Evolutionary conservation across 2,329 filamentous ascomycete genomes (phyloP).

Genomic region (Fusarium solani-melongenae): DNA sequence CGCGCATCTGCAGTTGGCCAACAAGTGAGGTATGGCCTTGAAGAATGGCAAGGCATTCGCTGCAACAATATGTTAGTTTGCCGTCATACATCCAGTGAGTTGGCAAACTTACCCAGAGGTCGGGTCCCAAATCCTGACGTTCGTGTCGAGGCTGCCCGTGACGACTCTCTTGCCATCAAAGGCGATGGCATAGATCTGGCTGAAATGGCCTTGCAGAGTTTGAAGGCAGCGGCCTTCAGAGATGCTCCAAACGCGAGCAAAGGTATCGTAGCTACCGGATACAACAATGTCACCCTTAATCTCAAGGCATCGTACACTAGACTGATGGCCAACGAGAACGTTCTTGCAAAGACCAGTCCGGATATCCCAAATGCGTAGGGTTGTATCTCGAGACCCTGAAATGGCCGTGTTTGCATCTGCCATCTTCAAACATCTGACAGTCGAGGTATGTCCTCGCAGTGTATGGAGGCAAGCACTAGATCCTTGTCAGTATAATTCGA

Average conservation of each 20-base stretch:
- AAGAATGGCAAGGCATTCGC: constrained; percentile 86
- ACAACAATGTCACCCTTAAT: constrained; percentile 97
- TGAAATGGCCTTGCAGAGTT: constrained; percentile 93
- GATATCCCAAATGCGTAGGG: constrained; percentile 94
- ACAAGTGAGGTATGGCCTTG: constrained; percentile 98
- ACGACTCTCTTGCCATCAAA: constrained; percentile 95
- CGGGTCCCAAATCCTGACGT: constrained; percentile 96
- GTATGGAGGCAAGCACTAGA: constrained; percentile 79
- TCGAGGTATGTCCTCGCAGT: constrained; percentile 93
- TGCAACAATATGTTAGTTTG: constrained; percentile 51
- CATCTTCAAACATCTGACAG: constrained; percentile 97
- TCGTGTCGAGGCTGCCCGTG: constrained; percentile 95
- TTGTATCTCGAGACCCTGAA: constrained; percentile 95
- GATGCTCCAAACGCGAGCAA: constrained; percentile 97
- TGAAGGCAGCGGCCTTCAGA: constrained; percentile 92
- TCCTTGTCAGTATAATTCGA: constrained; percentile 31
- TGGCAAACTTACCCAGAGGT: constrained; percentile 75
- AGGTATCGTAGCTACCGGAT: constrained; percentile 98
- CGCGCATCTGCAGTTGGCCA: constrained; percentile 94
- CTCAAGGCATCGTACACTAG: constrained; percentile 93
- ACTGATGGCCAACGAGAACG: constrained; percentile 93
- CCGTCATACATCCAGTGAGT: neutral
- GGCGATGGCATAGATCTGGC: constrained; percentile 98
- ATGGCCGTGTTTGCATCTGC: constrained; percentile 93
- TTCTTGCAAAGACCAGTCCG: constrained; percentile 88